Percentiles rank a stretch among this genome's conserved stretches.
These are phyloP conservation scores for Macroventuria anomochaeta DNA, from an alignment of 2,329 filamentous ascomycete genomes.

Conservation along the genomic window DNA sequence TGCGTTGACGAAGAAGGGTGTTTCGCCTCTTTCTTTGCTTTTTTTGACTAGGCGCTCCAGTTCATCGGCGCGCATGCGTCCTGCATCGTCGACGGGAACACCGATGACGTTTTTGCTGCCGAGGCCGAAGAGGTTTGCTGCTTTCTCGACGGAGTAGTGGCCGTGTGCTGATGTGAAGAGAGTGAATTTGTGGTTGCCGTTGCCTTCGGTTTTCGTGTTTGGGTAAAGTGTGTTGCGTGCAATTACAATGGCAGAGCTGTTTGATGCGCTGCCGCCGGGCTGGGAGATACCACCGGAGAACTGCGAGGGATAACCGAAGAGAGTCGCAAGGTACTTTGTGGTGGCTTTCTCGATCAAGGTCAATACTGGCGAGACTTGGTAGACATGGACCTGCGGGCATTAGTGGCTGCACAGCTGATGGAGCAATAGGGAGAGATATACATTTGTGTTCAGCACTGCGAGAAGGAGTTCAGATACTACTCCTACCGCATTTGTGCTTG, in stretches of 20 bases:
- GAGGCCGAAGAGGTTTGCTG: slow-evolving; percentile 87
- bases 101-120: slow-evolving; percentile 75
- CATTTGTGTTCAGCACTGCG: slow-evolving; percentile 88
- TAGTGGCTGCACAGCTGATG: background rate
- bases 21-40: slow-evolving; percentile 71
- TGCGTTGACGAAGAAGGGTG: slow-evolving; percentile 92
- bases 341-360: slow-evolving; percentile 88
- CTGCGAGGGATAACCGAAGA: slow-evolving; percentile 63
- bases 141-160: slow-evolving; percentile 95
- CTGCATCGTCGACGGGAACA: slow-evolving; percentile 75
- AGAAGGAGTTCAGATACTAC: slow-evolving; percentile 85
- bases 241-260: slow-evolving; percentile 82
- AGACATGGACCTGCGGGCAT: slow-evolving; percentile 75
- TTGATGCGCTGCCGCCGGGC: slow-evolving; percentile 84
- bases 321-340: slow-evolving; percentile 70
- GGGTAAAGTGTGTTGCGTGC: slow-evolving; percentile 88
- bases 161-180: slow-evolving; percentile 89
- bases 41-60: slow-evolving; percentile 68
- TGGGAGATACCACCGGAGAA: slow-evolving; percentile 74
- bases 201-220: slow-evolving; percentile 75
- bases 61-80: slow-evolving; percentile 72
- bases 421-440: slow-evolving; percentile 42
- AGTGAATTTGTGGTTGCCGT: slow-evolving; percentile 69
- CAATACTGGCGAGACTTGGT: slow-evolving; percentile 88
- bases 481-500: slow-evolving; percentile 85